Conservation (phyloP, 805 yeast species). For the Monosporozyma aerobia region DNA sequence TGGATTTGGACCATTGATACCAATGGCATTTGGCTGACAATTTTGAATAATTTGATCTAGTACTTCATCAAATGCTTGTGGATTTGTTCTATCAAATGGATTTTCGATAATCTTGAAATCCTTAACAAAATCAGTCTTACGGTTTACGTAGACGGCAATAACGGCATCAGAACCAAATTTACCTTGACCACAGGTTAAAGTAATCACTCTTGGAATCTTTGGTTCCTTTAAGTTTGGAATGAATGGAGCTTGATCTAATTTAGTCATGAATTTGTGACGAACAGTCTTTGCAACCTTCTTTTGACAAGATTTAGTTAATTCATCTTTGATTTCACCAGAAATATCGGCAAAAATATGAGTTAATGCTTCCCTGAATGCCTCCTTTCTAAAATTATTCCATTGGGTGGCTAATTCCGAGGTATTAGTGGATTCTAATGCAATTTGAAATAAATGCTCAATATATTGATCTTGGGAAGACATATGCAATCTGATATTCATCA, state of each 20-base stretch:
- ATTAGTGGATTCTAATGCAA: slow-evolving; percentile 64
- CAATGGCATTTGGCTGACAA: slow-evolving; percentile 82
- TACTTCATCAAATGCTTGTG: slow-evolving; percentile 55
- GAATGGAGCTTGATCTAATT: slow-evolving; percentile 88
- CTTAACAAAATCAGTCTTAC: slow-evolving; percentile 70
- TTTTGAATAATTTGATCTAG: slow-evolving; percentile 51
- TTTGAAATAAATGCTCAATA: slow-evolving; percentile 39
- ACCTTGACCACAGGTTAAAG: slow-evolving; percentile 82
- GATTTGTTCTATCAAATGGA: slow-evolving; percentile 42
- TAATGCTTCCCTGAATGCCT: slow-evolving; percentile 58
- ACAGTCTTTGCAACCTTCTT: slow-evolving; percentile 58
- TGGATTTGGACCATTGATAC: slow-evolving; percentile 79
- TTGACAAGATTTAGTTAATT: slow-evolving; percentile 67
- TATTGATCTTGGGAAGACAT: slow-evolving; percentile 33
- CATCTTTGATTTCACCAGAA: slow-evolving; percentile 72
- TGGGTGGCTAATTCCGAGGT: slow-evolving; percentile 62
- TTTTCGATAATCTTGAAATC: slow-evolving; percentile 69
- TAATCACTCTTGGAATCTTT: slow-evolving; percentile 73
- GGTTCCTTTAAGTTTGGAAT: slow-evolving; percentile 77
- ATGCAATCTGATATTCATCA: slow-evolving; percentile 54
- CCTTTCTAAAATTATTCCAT: slow-evolving; percentile 74
- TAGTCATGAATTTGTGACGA: slow-evolving; percentile 57
- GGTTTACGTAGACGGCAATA: slow-evolving; percentile 69
- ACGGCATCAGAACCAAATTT: slow-evolving; percentile 74
- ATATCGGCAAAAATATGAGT: slow-evolving; percentile 58